A percentile compares a stretch with the other conserved stretches of the same genome.
These are phyloP conservation scores for Niebla homalea DNA, from an alignment of 495 filamentous ascomycete genomes.

Conservation along the genomic window DNA sequence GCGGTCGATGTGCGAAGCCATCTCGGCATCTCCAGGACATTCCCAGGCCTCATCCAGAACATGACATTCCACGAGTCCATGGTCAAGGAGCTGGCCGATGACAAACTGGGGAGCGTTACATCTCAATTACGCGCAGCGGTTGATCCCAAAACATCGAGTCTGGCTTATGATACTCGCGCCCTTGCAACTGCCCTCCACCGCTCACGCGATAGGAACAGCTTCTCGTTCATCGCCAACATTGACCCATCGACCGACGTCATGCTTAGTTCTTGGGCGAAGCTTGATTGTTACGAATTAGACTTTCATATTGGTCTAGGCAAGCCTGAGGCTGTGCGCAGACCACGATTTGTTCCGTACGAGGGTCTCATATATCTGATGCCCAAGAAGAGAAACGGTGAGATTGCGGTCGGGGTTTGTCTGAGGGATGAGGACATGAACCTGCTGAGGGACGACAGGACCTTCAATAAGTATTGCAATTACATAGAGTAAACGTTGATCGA, in stretches of 20 bases:
- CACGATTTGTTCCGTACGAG: constrained; percentile 31
- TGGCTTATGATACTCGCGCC: constrained; percentile 26
- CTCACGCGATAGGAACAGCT: constrained; percentile 20
- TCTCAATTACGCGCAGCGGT: constrained; percentile 32
- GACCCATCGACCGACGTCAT: constrained; percentile 29
- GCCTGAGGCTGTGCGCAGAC: constrained; percentile 36
- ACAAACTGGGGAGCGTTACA: constrained; percentile 28
- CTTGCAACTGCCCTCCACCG: constrained; percentile 29
- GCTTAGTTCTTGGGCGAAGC: constrained; percentile 41
- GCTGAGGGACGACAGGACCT: constrained; percentile 27
- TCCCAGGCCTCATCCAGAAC: constrained; percentile 33
- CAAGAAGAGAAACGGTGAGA: constrained; percentile 24
- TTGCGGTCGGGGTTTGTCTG: constrained; percentile 30
- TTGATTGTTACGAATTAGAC: constrained; percentile 32
- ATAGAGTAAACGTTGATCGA: constrained; percentile 14
- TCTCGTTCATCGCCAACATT: constrained; percentile 19
- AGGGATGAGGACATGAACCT: constrained; percentile 27
- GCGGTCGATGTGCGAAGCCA: constrained; percentile 38
- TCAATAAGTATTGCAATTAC: constrained; percentile 23
- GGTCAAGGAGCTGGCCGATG: constrained; percentile 20
- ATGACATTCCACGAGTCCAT: constrained; percentile 25
- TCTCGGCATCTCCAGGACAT: constrained; percentile 28
- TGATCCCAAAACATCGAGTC: constrained; percentile 23
- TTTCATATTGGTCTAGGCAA: constrained; percentile 36
- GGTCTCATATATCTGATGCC: constrained; percentile 36